A percentile compares a stretch with the other conserved stretches of the same genome.
phyloP scores from a whole-genome alignment of 176 grass and related monocot species.

The Pharus latifolius region DNA sequence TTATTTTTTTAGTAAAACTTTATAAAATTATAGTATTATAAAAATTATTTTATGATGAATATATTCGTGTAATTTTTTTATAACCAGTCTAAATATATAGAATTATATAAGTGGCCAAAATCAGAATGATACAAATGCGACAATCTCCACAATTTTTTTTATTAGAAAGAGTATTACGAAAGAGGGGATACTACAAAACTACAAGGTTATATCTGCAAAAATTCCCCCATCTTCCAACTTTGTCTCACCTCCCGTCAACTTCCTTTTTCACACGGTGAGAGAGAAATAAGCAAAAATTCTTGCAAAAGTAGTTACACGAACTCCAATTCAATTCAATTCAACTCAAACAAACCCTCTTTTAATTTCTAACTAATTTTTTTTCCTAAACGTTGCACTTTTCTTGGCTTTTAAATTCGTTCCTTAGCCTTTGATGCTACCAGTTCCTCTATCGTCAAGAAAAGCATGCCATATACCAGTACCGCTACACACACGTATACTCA shows the following conservation, averaged over 20 bases:
- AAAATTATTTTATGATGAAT: no score
- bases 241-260: neutral
- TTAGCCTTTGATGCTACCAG: constrained; percentile 18
- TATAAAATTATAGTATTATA: no score
- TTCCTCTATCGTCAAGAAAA: constrained; percentile 73
- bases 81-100: no score
- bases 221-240: neutral
- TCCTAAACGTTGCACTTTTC: neutral
- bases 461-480: constrained; percentile 30
- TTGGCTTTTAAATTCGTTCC: constrained; percentile 38
- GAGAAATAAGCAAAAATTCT: neutral
- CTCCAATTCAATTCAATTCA: no score
- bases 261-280: neutral
- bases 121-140: no score
- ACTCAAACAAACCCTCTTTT: constrained; percentile 31
- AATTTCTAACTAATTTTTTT: neutral
- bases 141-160: no score
- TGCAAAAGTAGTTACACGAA: constrained; percentile 20
- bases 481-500: neutral
- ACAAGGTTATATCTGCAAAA: neutral
- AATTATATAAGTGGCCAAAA: no score
- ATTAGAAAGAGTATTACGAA: neutral
- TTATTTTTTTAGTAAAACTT: no score
- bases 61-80: no score
- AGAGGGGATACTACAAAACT: neutral